phyloP scores from a whole-genome alignment of 1,284 basidiomycete genomes.

The Clitocybe nebularis region DNA sequence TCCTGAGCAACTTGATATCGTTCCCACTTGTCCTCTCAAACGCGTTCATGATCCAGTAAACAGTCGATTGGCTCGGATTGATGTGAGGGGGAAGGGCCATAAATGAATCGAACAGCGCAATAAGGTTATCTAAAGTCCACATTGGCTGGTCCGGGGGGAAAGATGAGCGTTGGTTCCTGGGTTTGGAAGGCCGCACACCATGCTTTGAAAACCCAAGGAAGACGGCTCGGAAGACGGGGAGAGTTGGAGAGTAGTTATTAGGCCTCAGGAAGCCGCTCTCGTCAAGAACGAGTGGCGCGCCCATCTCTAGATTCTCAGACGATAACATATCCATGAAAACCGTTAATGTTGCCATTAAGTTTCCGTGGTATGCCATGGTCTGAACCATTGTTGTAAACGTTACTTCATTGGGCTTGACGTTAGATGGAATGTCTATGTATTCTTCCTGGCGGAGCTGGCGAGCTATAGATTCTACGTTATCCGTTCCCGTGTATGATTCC shows the following conservation, averaged over 20 bases:
- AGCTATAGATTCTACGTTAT: slow-evolving; percentile 31
- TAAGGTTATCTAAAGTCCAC: slow-evolving; percentile 58
- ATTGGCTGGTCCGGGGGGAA: slow-evolving; percentile 14
- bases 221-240: slow-evolving; percentile 62
- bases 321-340: slow-evolving; percentile 73
- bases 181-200: slow-evolving; percentile 25
- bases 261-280: slow-evolving; percentile 24
- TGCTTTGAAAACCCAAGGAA: slow-evolving; percentile 77
- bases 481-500: slow-evolving; percentile 23
- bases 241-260: slow-evolving; percentile 37
- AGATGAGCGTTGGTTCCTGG: slow-evolving; percentile 3
- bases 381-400: slow-evolving; percentile 74
- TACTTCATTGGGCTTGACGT: slow-evolving; percentile 52
- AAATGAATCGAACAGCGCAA: slow-evolving; percentile 55
- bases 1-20: slow-evolving; percentile 43
- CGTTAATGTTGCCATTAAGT: slow-evolving; percentile 53
- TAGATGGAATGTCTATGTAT: slow-evolving; percentile 38
- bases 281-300: slow-evolving; percentile 24
- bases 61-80: slow-evolving; percentile 38
- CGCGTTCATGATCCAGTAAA: slow-evolving; percentile 65
- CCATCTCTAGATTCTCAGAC: slow-evolving; percentile 34
- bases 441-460: slow-evolving; percentile 36
- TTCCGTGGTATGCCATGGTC: slow-evolving; percentile 63
- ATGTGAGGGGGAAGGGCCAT: slow-evolving; percentile 42
- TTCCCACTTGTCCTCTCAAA: slow-evolving; percentile 54